These are phyloP conservation scores for Botryosphaeria dothidea DNA, from an alignment of 2,329 filamentous ascomycete genomes.

Conservation along the genomic window DNA sequence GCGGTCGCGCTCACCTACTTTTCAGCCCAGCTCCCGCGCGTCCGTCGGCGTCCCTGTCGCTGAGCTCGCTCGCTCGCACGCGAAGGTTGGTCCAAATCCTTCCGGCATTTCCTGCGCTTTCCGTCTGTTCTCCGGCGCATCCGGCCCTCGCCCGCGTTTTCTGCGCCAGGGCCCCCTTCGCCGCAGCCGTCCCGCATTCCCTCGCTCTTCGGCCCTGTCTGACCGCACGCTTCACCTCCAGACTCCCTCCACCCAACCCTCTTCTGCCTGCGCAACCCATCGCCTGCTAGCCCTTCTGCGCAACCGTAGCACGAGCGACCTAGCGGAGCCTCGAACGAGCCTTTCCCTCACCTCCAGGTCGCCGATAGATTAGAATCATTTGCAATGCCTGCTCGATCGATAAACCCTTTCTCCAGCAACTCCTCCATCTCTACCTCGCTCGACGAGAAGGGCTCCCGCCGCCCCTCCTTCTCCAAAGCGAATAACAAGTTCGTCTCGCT, in stretches of 20 bases:
- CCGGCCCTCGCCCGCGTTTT: slow-evolving; percentile 2
- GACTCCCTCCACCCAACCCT: not conserved
- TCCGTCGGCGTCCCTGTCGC: not conserved
- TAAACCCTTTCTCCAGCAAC: slow-evolving; percentile 59
- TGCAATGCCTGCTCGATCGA: slow-evolving; percentile 62
- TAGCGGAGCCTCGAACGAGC: slow-evolving; percentile 5
- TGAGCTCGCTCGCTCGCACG: not conserved
- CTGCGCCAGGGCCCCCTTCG: slow-evolving; percentile 2
- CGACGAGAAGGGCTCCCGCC: slow-evolving; percentile 54
- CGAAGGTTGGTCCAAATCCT: not conserved
- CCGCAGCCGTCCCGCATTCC: slow-evolving; percentile 2
- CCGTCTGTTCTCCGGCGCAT: slow-evolving; percentile 17
- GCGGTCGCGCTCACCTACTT: not conserved
- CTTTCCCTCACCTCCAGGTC: slow-evolving; percentile 1
- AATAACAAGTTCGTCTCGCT: slow-evolving; percentile 75
- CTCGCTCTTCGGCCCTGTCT: not conserved
- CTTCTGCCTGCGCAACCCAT: not conserved
- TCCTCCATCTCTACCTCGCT: slow-evolving; percentile 51
- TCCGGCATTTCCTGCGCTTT: not conserved
- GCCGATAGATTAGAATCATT: slow-evolving; percentile 18
- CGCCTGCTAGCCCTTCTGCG: not conserved
- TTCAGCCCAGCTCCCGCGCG: not conserved
- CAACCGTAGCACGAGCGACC: not conserved
- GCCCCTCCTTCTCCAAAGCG: slow-evolving; percentile 55
- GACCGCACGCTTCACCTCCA: not conserved